These are phyloP conservation scores for Picochlorum sp. DNA, from an alignment of 139 green algal species.

Conservation along the genomic window DNA sequence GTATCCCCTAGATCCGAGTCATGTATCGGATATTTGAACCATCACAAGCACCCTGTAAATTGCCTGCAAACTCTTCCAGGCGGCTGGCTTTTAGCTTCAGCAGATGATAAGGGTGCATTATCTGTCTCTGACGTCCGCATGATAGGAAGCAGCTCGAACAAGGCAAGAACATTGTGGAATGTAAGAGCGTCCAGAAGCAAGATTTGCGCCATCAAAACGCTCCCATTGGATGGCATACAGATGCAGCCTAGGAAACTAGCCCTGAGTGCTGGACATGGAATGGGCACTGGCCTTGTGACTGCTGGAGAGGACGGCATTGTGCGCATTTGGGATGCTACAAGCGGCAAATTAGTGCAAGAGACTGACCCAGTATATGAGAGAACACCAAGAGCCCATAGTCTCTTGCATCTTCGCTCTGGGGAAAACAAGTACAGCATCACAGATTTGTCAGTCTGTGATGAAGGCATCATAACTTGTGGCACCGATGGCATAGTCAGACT, in stretches of 20 bases:
- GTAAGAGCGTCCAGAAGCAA: background rate
- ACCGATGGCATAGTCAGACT: conserved; percentile 46
- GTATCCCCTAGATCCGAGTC: background rate
- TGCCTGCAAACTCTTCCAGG: conserved; percentile 18
- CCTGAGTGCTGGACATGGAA: background rate
- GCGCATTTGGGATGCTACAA: conserved; percentile 11
- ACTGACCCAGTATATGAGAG: conserved; percentile 21
- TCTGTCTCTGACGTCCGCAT: conserved; percentile 52
- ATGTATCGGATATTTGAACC: conserved; percentile 32
- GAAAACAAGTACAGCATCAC: conserved; percentile 21
- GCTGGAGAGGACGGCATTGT: conserved; percentile 11
- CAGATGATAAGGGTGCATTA: conserved; percentile 43
- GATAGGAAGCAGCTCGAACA: conserved; percentile 18
- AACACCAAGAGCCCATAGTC: no score
- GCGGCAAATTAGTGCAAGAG: conserved; percentile 20
- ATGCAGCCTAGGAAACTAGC: background rate
- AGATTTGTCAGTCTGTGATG: conserved; percentile 22
- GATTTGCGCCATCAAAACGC: background rate
- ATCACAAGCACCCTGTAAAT: conserved; percentile 18
- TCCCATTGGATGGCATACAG: background rate
- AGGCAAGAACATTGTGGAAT: conserved; percentile 3
- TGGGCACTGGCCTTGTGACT: background rate
- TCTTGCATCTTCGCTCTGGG: background rate
- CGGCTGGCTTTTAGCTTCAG: conserved; percentile 49
- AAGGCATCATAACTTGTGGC: conserved; percentile 45